Evolutionary conservation across 148 eudicot species (phyloP).

Genomic region (Mesembryanthemum crystallinum): DNA sequence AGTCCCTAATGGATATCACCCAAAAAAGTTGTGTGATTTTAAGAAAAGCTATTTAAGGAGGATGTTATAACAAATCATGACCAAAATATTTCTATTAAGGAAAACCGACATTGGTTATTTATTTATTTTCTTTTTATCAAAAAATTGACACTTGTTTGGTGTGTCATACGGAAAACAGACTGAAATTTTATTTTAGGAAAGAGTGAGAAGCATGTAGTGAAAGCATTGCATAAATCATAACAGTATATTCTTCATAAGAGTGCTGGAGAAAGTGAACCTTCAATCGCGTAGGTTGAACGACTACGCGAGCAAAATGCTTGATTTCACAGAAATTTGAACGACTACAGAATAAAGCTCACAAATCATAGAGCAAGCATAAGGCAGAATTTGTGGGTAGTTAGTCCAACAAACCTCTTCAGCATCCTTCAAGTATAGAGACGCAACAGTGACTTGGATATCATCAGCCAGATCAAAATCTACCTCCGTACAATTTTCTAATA

Average conservation of each 20-base stretch:
- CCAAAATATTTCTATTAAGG: too few relatives aligned
- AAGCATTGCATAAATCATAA: not conserved
- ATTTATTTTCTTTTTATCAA: too few relatives aligned
- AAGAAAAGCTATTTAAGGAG: not conserved
- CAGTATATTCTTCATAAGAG: not conserved
- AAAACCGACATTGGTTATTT: too few relatives aligned
- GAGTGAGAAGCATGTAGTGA: not conserved
- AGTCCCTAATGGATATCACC: too few relatives aligned
- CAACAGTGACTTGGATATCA: slow-evolving; percentile 76
- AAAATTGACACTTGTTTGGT: not conserved
- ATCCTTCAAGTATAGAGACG: slow-evolving; percentile 81
- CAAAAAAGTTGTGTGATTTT: not conserved
- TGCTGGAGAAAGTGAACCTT: not conserved
- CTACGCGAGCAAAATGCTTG: too few relatives aligned
- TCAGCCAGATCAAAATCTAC: slow-evolving; percentile 45
- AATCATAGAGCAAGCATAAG: not conserved
- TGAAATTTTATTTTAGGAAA: too few relatives aligned
- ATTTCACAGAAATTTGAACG: not conserved
- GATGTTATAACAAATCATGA: too few relatives aligned
- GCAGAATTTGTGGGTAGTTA: not conserved
- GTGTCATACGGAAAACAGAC: too few relatives aligned
- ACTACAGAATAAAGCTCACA: not conserved
- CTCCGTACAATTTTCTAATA: slow-evolving; percentile 39
- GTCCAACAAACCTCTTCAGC: slow-evolving; percentile 73
- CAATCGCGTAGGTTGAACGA: too few relatives aligned